These are phyloP conservation scores for Loxodes magnus DNA, from an alignment of 73 alveolate genomes.

Conservation along the genomic window DNA sequence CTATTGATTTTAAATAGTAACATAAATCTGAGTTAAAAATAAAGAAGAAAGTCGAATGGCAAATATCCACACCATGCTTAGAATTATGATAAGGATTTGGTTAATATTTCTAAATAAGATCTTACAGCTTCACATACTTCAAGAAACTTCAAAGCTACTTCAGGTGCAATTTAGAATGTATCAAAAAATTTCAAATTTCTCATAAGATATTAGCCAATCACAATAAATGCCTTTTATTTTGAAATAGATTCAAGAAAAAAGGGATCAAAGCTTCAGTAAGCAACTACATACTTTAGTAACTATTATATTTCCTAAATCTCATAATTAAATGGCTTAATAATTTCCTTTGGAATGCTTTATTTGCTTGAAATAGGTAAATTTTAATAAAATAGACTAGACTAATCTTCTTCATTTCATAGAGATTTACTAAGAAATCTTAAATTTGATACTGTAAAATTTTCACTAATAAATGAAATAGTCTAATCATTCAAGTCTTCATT, in stretches of 20 bases:
- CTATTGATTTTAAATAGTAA: not conserved
- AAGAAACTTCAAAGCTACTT: not conserved
- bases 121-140: not conserved
- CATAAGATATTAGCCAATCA: not conserved
- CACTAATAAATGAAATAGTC: too few relatives aligned
- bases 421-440: too few relatives aligned
- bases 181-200: not conserved
- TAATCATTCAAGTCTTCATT: too few relatives aligned
- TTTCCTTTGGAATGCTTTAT: too few relatives aligned
- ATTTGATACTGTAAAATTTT: too few relatives aligned
- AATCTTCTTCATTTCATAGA: too few relatives aligned
- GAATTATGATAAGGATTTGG: conserved; percentile 2
- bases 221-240: not conserved
- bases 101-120: not conserved
- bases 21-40: not conserved
- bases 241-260: not conserved
- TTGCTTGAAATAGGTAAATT: too few relatives aligned
- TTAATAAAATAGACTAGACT: too few relatives aligned
- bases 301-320: not conserved
- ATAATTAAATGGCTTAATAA: too few relatives aligned
- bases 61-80: not conserved
- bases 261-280: conserved; percentile 1
- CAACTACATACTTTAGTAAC: not conserved
- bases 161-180: not conserved
- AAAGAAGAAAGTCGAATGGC: not conserved